Evolutionary conservation across 1,284 basidiomycete species (phyloP), one percentile per base, ranked within the genome.

Genomic region (Trametes versicolor): DNA sequence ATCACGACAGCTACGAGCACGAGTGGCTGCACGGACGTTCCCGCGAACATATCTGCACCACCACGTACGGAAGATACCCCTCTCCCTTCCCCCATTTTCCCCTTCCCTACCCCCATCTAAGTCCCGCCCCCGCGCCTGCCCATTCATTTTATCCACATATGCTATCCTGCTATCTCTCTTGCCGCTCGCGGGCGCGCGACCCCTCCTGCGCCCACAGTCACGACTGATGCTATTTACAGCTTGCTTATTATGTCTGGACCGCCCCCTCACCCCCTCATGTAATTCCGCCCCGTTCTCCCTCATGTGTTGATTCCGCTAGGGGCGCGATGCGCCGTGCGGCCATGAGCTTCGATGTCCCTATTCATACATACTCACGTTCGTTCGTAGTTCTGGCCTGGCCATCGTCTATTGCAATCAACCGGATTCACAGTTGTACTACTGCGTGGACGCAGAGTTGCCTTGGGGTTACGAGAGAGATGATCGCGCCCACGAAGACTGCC

Each of bases 1-100:
- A 13, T n/a, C 41, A n/a, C 41, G 17, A 43, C 19, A 7, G 19
- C 41, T 13, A 43, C n/a, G 61, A 36, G 43, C 37, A 54, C 34
- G 59, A 60, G 59, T 60, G 63, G 45, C 51, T 37, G 67, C 64
- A 68, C 55, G 62, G 67, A 65, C 62, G 62, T 60, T 49, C 52
- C 17, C 36, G 19, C 55, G 60, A 62, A 58, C 57, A 51, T 57
- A 48, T 62, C 62, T 62, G 53, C 48, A 29, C 43, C 54, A 58
- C 47, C 55, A 60, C 65, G 41, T 43, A 43, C 19, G 68, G 65
- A 69, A 66, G 65, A 69, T 69, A 69, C 68, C 68, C 64, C 50
- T 27, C 19, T 47, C 58, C 19, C 36, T 15, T 47, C 58, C 19
- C 36, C 57, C 47, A 19, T 37, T 27, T 54, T 13, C 45, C n/a